phyloP scores from a whole-genome alignment of 768 basidiomycete species.

The Psilocybe azurescens region DNA sequence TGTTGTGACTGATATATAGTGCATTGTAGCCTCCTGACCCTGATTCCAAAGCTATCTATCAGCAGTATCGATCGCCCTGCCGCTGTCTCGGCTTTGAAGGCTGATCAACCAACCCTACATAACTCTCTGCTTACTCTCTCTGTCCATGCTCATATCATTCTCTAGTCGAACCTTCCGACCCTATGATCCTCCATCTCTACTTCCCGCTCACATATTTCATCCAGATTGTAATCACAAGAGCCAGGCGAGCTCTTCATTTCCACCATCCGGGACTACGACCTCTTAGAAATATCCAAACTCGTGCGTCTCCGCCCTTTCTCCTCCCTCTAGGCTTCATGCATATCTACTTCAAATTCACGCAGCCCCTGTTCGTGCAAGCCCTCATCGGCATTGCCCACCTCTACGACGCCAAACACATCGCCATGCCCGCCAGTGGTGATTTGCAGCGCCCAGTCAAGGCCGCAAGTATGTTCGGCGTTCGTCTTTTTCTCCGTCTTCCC shows the following conservation, averaged over 20 bases:
- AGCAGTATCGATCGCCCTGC: too few relatives aligned
- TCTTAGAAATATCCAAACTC: slow-evolving; percentile 83
- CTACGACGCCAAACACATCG: slow-evolving; percentile 84
- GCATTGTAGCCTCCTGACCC: too few relatives aligned
- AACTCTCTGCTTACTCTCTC: not conserved
- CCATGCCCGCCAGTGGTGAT: slow-evolving; percentile 84
- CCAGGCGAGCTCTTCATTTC: slow-evolving; percentile 83
- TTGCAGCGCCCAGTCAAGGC: slow-evolving; percentile 90
- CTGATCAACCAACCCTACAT: too few relatives aligned
- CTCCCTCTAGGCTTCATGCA: slow-evolving; percentile 79
- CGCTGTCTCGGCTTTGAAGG: too few relatives aligned
- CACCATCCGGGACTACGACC: slow-evolving; percentile 93
- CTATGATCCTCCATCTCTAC: slow-evolving; percentile 62
- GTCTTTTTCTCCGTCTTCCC: too few relatives aligned
- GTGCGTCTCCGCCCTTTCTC: slow-evolving; percentile 43
- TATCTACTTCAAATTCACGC: slow-evolving; percentile 93
- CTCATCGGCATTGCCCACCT: slow-evolving; percentile 94
- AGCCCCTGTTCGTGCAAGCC: slow-evolving; percentile 93
- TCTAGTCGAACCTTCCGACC: slow-evolving; percentile 75
- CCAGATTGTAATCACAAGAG: slow-evolving; percentile 52
- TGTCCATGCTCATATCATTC: slow-evolving; percentile 5
- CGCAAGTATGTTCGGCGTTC: slow-evolving; percentile 73
- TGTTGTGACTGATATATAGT: too few relatives aligned
- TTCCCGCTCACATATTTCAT: not conserved
- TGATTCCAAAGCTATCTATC: too few relatives aligned